Evolutionary conservation across 495 filamentous ascomycete species (phyloP).

Genomic region (Opeltia flavorubescens): DNA sequence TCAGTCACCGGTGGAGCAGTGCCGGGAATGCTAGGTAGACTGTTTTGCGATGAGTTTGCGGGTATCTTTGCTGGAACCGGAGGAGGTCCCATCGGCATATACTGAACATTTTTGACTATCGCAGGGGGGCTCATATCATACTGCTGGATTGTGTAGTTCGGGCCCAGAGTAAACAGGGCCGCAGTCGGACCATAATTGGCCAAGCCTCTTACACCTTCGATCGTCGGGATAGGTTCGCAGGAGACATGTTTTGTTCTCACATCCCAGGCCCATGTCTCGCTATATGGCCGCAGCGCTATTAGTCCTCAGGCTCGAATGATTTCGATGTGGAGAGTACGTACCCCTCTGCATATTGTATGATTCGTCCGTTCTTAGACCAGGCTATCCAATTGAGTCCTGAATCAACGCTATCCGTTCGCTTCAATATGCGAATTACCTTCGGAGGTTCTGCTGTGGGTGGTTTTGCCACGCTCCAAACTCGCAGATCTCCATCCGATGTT

Average conservation of each 20-base stretch:
- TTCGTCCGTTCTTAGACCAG: slow-evolving; percentile 95
- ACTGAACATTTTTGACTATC: slow-evolving; percentile 72
- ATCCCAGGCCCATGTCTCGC: slow-evolving; percentile 89
- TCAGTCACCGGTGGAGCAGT: slow-evolving; percentile 15
- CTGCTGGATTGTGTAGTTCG: slow-evolving; percentile 81
- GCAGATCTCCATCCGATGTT: slow-evolving; percentile 78
- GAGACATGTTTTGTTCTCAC: slow-evolving; percentile 91
- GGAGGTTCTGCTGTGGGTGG: slow-evolving; percentile 57
- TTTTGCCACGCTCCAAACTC: slow-evolving; percentile 95
- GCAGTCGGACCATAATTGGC: slow-evolving; percentile 81
- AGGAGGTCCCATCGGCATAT: slow-evolving; percentile 62
- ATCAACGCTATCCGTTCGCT: slow-evolving; percentile 57
- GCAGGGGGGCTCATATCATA: slow-evolving; percentile 77
- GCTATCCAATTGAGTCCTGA: slow-evolving; percentile 86
- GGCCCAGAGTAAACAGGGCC: slow-evolving; percentile 82
- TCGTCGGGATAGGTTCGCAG: slow-evolving; percentile 72
- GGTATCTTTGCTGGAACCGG: slow-evolving; percentile 25
- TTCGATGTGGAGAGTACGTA: slow-evolving; percentile 33
- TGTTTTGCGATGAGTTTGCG: slow-evolving; percentile 2
- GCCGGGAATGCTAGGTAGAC: slow-evolving; percentile 8
- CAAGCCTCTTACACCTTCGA: slow-evolving; percentile 66
- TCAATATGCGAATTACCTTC: slow-evolving; percentile 77
- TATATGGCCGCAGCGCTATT: slow-evolving; percentile 25
- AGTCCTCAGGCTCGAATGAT: neutral
- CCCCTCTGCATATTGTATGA: slow-evolving; percentile 88